A percentile compares a stretch with the other conserved stretches of the same genome.
phyloP scores from a whole-genome alignment of 331 rosid species.

The Spiraea crenata region DNA sequence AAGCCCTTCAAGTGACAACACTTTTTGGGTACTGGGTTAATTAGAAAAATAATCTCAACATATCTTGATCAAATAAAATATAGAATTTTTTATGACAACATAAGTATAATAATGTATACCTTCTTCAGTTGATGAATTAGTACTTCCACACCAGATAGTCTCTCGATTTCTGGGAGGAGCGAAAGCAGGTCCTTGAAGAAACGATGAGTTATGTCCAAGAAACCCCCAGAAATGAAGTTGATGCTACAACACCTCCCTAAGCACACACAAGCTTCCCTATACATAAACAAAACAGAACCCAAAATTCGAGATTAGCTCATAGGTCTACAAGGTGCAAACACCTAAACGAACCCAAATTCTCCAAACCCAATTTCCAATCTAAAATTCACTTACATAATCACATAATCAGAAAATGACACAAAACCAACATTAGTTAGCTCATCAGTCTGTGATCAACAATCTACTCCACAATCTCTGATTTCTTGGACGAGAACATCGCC shows the following conservation, averaged over 20 bases:
- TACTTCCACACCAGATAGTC: constrained; percentile 97
- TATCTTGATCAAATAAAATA: not conserved
- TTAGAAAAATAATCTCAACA: not conserved
- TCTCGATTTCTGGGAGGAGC: constrained; percentile 90
- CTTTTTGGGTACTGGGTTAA: not conserved
- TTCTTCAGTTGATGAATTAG: constrained; percentile 87
- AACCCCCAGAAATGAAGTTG: constrained; percentile 79
- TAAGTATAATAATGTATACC: constrained; percentile 32
- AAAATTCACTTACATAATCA: too few relatives aligned
- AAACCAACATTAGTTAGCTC: too few relatives aligned
- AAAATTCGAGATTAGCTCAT: not conserved
- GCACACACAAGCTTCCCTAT: constrained; percentile 89
- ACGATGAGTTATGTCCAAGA: constrained; percentile 90
- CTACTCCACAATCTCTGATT: constrained; percentile 44
- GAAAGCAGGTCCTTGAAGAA: constrained; percentile 95
- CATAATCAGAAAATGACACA: not conserved
- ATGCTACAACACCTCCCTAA: constrained; percentile 71
- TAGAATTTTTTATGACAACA: constrained; percentile 2
- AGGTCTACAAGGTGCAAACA: too few relatives aligned
- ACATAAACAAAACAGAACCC: constrained; percentile 22
- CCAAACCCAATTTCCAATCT: too few relatives aligned
- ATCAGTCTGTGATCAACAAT: too few relatives aligned
- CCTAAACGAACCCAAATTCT: too few relatives aligned
- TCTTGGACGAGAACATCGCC: constrained; percentile 94
- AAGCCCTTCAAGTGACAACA: not conserved